A percentile compares a stretch with the other conserved stretches of the same genome.
Evolutionary conservation across 768 basidiomycete species (phyloP).

Genomic region (Boletus pseudo-olivaceus): DNA sequence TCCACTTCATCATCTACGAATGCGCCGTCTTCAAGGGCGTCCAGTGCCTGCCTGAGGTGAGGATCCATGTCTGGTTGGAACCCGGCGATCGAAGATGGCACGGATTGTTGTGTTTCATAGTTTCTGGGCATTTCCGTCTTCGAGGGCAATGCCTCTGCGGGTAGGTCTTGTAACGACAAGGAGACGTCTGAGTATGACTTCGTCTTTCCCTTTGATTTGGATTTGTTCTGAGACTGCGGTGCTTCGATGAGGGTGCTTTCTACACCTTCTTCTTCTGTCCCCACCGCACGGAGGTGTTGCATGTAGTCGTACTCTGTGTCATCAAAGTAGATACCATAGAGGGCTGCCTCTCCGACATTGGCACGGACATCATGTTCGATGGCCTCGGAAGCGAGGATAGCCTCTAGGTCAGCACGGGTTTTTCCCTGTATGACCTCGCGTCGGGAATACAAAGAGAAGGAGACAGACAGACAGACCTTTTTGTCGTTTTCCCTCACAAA

Average conservation of each 20-base stretch:
- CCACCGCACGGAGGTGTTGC: slow-evolving; percentile 86
- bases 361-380: slow-evolving; percentile 43
- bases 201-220: slow-evolving; percentile 29
- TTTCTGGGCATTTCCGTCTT: slow-evolving; percentile 67
- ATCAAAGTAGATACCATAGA: slow-evolving; percentile 92
- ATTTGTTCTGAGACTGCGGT: slow-evolving; percentile 42
- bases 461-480: slow-evolving; percentile 43
- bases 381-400: slow-evolving; percentile 45
- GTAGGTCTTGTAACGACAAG: slow-evolving; percentile 55
- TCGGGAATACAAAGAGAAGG: background rate
- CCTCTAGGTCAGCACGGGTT: slow-evolving; percentile 78
- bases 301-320: slow-evolving; percentile 98
- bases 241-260: slow-evolving; percentile 81
- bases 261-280: slow-evolving; percentile 72
- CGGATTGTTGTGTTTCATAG: slow-evolving; percentile 70
- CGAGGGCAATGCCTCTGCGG: slow-evolving; percentile 71
- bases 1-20: slow-evolving; percentile 78
- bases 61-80: slow-evolving; percentile 97
- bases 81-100: slow-evolving; percentile 81
- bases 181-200: slow-evolving; percentile 37
- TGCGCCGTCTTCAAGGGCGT: slow-evolving; percentile 94
- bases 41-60: slow-evolving; percentile 85
- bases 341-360: slow-evolving; percentile 81
- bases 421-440: slow-evolving; percentile 55
- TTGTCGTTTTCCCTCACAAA: slow-evolving; percentile 69